phyloP scores from a whole-genome alignment of 2,329 filamentous ascomycete genomes.

The Hypoxylon sp. region DNA sequence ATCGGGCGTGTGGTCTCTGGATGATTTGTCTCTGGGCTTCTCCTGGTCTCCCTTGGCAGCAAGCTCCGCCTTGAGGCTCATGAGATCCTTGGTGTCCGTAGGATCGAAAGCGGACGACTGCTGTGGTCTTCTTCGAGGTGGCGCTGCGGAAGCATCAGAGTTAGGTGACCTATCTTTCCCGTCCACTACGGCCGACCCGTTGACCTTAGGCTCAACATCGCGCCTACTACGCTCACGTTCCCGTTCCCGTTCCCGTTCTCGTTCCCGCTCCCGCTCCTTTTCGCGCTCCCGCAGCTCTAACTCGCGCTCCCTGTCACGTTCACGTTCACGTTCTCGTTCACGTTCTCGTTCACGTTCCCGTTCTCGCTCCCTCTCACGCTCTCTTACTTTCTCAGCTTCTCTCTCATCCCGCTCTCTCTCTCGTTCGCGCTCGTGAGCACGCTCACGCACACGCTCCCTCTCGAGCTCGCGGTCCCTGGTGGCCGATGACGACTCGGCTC shows the following conservation, averaged over 20 bases:
- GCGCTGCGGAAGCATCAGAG: conserved; percentile 56
- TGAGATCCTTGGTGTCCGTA: conserved; percentile 63
- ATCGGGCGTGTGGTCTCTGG: conserved; percentile 33
- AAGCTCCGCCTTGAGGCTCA: conserved; percentile 63
- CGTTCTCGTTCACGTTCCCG: conserved; percentile 39
- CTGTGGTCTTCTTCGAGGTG: conserved; percentile 54
- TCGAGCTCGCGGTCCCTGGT: conserved; percentile 43
- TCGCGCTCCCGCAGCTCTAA: conserved; percentile 35
- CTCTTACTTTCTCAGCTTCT: conserved; percentile 47
- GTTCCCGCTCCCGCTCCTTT: conserved; percentile 34
- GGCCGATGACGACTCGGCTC: conserved; percentile 36
- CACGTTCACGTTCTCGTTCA: conserved; percentile 30
- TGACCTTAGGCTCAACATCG: conserved; percentile 55
- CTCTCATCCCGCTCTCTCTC: conserved; percentile 38
- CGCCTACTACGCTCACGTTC: conserved; percentile 51
- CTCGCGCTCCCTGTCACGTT: conserved; percentile 42
- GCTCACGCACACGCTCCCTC: conserved; percentile 38
- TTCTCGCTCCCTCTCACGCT: conserved; percentile 47
- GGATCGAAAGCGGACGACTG: conserved; percentile 62
- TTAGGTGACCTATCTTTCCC: conserved; percentile 55
- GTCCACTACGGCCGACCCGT: conserved; percentile 34
- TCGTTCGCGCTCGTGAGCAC: conserved; percentile 38
- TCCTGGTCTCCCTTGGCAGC: conserved; percentile 56
- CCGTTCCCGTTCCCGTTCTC: conserved; percentile 32
- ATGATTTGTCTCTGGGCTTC: conserved; percentile 42